Percentiles rank a stretch among this genome's conserved stretches.
Evolutionary conservation across 2,329 filamentous ascomycete species (phyloP).

Genomic region (Aspergillus cejpii): DNA sequence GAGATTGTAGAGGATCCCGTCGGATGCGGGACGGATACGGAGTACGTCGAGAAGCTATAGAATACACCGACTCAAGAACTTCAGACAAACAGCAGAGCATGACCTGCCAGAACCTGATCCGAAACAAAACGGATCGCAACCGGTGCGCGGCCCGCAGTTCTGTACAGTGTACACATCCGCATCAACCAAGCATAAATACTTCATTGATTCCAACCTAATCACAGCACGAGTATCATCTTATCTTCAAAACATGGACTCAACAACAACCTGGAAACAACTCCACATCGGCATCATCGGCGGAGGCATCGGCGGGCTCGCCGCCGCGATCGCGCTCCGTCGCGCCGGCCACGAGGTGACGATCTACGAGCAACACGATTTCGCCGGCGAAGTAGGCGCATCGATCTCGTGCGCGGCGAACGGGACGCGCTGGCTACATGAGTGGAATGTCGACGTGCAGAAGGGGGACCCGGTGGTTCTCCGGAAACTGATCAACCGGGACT

Average conservation of each 20-base stretch:
- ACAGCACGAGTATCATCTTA: no score
- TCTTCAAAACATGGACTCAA: not conserved
- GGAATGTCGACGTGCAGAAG: slow-evolving; percentile 57
- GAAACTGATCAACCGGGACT: slow-evolving; percentile 63
- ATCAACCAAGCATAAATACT: not conserved
- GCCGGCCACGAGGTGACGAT: slow-evolving; percentile 54
- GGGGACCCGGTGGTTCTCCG: slow-evolving; percentile 60
- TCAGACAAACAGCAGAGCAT: not conserved
- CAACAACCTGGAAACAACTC: slow-evolving; percentile 40
- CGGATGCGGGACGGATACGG: no score
- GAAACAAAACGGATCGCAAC: not conserved
- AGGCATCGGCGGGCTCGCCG: slow-evolving; percentile 50
- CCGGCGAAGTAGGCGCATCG: slow-evolving; percentile 61
- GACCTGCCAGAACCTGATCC: not conserved
- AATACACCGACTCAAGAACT: no score
- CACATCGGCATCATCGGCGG: slow-evolving; percentile 46
- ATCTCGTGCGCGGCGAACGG: slow-evolving; percentile 64
- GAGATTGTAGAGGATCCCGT: no score
- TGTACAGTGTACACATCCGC: not conserved
- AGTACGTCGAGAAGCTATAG: no score
- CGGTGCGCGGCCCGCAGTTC: not conserved
- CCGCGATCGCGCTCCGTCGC: slow-evolving; percentile 48
- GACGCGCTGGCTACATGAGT: slow-evolving; percentile 62
- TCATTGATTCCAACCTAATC: no score
- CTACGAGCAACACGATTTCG: slow-evolving; percentile 61